phyloP scores from a whole-genome alignment of 169 alveolate species.

The Eimeria zaria region DNA sequence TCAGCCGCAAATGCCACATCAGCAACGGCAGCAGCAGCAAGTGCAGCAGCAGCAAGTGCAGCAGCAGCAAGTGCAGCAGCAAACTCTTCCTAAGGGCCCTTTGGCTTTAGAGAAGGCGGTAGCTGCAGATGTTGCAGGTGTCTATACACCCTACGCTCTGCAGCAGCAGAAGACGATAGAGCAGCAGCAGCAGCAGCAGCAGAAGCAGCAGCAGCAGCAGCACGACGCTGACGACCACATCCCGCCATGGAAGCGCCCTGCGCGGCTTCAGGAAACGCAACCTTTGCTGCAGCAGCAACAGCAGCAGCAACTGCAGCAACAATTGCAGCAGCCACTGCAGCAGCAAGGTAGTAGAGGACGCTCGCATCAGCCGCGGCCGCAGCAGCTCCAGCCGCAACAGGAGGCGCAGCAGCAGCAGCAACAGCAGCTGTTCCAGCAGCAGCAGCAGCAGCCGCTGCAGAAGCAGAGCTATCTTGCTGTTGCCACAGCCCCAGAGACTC shows the following conservation, averaged over 20 bases:
- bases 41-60: conserved; percentile 7
- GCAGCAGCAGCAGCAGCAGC: conserved; percentile 27
- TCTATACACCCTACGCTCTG: not conserved
- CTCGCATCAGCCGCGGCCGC: conserved; percentile 19
- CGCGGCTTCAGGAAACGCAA: not conserved
- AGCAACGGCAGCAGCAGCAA: conserved; percentile 33
- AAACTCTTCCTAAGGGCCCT: too few species aligned
- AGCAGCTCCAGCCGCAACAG: conserved; percentile 33
- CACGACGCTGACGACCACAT: not conserved
- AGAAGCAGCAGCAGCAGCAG: conserved; percentile 59
- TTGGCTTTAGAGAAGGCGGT: not conserved
- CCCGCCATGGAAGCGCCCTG: conserved; percentile 1
- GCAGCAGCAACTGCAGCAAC: conserved; percentile 54
- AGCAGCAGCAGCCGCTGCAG: not conserved
- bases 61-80: not conserved
- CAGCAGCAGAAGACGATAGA: conserved; percentile 13
- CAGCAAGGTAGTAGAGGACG: not conserved
- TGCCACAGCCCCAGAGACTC: not conserved
- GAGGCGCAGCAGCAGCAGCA: too few species aligned
- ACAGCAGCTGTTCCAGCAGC: too few species aligned
- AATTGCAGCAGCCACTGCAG: conserved; percentile 19
- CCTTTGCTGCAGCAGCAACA: conserved; percentile 25
- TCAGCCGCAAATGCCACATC: not conserved
- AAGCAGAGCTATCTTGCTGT: not conserved
- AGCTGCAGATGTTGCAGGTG: not conserved